Evolutionary conservation across 345 rosid species (phyloP).

Genomic region (Eucalyptus rudis): DNA sequence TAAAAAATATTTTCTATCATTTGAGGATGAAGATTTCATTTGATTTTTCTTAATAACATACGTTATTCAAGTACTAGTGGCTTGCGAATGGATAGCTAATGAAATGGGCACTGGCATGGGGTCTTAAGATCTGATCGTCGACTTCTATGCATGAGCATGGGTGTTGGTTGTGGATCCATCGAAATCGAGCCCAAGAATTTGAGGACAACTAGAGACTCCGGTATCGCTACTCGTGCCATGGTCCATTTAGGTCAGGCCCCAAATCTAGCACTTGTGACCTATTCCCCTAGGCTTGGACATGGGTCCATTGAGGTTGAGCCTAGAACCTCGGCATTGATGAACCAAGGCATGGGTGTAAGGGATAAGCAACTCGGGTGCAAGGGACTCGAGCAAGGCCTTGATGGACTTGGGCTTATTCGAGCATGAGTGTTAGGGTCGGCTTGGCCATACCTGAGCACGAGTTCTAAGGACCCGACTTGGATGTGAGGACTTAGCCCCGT

Average conservation of each 20-base stretch:
- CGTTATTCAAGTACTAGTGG: background rate
- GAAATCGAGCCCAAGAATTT: background rate
- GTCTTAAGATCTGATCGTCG: background rate
- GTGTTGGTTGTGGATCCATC: background rate
- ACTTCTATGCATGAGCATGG: background rate
- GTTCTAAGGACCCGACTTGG: background rate
- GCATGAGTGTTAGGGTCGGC: background rate
- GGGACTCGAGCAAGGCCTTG: background rate
- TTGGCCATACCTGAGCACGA: background rate
- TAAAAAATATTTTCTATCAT: too few species aligned
- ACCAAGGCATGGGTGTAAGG: too few species aligned
- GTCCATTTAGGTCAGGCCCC: background rate
- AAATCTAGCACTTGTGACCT: background rate
- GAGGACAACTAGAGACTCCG: accelerated
- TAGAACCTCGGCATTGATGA: background rate
- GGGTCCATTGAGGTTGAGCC: background rate
- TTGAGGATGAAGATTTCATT: background rate
- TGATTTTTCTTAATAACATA: background rate
- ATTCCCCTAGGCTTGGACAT: background rate
- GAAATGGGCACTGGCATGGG: background rate
- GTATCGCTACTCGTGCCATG: background rate
- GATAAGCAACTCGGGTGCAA: background rate
- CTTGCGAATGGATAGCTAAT: background rate
- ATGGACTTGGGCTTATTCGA: background rate
- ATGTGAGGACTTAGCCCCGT: too few species aligned